Percentiles rank a stretch among this genome's conserved stretches.
Evolutionary conservation across 345 rosid species (phyloP).

Genomic region (Tarenaya hassleriana): DNA sequence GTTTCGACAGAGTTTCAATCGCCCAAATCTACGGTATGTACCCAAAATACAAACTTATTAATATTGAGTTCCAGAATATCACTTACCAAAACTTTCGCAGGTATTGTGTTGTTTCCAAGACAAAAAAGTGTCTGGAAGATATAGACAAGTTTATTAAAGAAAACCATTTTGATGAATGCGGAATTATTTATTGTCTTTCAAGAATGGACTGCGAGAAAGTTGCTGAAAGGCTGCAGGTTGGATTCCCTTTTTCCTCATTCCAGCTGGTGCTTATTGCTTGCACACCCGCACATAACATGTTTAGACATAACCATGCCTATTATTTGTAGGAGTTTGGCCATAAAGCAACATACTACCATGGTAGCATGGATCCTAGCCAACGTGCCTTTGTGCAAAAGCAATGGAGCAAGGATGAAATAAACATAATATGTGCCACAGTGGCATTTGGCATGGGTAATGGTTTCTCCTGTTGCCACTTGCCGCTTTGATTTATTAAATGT

Average conservation of each 20-base stretch:
- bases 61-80: constrained; percentile 18
- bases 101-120: constrained; percentile 78
- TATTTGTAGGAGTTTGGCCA: constrained; percentile 72
- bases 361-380: constrained; percentile 76
- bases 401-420: constrained; percentile 99
- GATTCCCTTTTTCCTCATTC: constrained; percentile 20
- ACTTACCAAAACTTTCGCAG: constrained; percentile 44
- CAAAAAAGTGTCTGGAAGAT: constrained; percentile 85
- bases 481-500: constrained; percentile 20
- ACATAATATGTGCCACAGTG: constrained; percentile 94
- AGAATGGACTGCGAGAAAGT: constrained; percentile 99
- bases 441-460: constrained; percentile 98
- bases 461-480: constrained; percentile 16
- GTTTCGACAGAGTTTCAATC: constrained; percentile 95
- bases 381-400: constrained; percentile 79
- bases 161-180: constrained; percentile 92
- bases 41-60: constrained; percentile 21
- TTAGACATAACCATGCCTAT: constrained; percentile 11
- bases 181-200: constrained; percentile 96
- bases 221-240: constrained; percentile 81
- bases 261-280: constrained; percentile 9
- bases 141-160: constrained; percentile 86
- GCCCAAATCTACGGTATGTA: constrained; percentile 79
- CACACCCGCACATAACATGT: constrained; percentile 12
- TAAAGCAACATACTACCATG: constrained; percentile 96